These are phyloP conservation scores for Didymella exigua DNA, from an alignment of 2,329 filamentous ascomycete genomes.

Conservation along the genomic window DNA sequence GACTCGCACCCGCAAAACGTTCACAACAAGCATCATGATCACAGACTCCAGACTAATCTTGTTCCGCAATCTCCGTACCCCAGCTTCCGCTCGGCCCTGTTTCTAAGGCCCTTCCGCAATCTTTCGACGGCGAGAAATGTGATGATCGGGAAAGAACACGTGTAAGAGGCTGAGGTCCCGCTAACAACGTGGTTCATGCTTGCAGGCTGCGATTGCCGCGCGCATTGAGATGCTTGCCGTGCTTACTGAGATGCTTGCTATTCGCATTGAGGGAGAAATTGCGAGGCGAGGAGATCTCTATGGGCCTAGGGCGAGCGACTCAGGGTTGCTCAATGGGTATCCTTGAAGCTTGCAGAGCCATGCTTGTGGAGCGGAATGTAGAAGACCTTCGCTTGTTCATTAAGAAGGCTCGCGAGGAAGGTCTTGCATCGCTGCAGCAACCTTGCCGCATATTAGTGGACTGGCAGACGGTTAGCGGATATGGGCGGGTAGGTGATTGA, in stretches of 20 bases:
- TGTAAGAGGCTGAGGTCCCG: constrained; percentile 1
- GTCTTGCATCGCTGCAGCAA: constrained; percentile 16
- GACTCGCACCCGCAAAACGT: constrained; percentile 1
- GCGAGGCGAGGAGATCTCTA: neutral
- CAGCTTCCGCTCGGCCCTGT: constrained; percentile 9
- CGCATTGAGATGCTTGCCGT: neutral
- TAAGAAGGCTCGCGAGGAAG: neutral
- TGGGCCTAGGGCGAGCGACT: neutral
- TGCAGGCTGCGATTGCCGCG: neutral
- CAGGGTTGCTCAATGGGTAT: neutral
- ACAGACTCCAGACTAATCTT: constrained; percentile 6
- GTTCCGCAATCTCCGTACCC: constrained; percentile 17
- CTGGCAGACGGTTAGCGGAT: neutral
- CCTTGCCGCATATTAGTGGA: constrained; percentile 7
- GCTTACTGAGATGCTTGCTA: no score
- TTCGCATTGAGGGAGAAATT: constrained; percentile 1
- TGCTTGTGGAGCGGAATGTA: neutral
- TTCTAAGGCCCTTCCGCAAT: constrained; percentile 13
- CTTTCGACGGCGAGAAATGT: constrained; percentile 2
- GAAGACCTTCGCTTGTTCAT: neutral
- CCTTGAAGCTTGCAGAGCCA: constrained; percentile 1
- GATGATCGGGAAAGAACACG: neutral
- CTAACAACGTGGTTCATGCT: constrained; percentile 8
- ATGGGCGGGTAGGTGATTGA: neutral
- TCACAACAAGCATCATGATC: constrained; percentile 7